phyloP scores from a whole-genome alignment of 116 monocot genomes.

The Posidonia oceanica region DNA sequence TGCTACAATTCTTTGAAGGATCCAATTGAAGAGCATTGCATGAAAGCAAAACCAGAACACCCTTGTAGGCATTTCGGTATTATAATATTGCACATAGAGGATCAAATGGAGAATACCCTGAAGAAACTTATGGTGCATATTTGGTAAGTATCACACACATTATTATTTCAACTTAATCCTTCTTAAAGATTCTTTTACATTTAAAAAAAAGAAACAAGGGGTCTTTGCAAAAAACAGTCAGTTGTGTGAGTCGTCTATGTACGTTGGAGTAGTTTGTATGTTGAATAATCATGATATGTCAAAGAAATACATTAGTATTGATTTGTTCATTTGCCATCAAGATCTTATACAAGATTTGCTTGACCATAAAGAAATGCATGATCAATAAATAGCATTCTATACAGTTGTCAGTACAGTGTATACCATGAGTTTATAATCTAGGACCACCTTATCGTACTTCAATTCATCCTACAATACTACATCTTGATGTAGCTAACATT shows the following conservation, averaged over 20 bases:
- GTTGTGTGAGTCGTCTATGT: too few relatives aligned
- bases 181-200: neutral
- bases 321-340: neutral
- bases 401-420: neutral
- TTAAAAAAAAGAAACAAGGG: neutral
- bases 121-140: conserved; percentile 74
- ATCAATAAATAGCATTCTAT: neutral
- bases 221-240: too few relatives aligned
- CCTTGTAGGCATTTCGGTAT: conserved; percentile 37
- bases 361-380: neutral
- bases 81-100: conserved; percentile 77
- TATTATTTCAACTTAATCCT: too few relatives aligned
- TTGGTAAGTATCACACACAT: conserved; percentile 21
- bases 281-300: neutral
- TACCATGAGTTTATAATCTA: neutral
- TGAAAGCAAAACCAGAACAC: conserved; percentile 16
- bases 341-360: neutral
- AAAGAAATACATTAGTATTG: neutral
- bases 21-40: conserved; percentile 29
- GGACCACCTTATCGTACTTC: too few relatives aligned
- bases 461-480: neutral
- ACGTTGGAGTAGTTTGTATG: too few relatives aligned
- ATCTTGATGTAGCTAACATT: neutral
- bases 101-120: conserved; percentile 63
- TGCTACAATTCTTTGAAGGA: conserved; percentile 22